Conservation (phyloP, 352 stramenopile species). For the Phytophthora multivora region DNA sequence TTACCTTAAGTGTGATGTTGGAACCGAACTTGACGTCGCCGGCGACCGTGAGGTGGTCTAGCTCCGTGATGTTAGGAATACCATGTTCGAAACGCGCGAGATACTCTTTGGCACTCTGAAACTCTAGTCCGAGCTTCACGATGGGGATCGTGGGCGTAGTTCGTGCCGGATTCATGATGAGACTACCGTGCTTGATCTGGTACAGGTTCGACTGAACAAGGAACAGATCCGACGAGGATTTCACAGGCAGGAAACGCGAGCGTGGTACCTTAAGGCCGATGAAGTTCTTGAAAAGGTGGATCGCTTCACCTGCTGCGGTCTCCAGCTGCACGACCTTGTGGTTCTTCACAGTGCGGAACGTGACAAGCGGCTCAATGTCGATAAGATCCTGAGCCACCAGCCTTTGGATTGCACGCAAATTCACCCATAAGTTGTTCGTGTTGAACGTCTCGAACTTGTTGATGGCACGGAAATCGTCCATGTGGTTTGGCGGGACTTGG, state of each 20-base stretch:
- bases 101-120: constrained; percentile 91
- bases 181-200: constrained; percentile 91
- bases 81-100: constrained; percentile 82
- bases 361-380: constrained; percentile 95
- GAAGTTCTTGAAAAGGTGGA: constrained; percentile 98
- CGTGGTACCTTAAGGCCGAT: constrained; percentile 96
- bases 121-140: constrained; percentile 93
- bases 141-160: constrained; percentile 89
- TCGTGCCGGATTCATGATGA: constrained; percentile 88
- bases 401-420: constrained; percentile 96
- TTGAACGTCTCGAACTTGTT: constrained; percentile 99
- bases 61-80: constrained; percentile 93
- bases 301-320: constrained; percentile 97
- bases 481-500: constrained; percentile 95
- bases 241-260: constrained; percentile 98
- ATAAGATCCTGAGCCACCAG: constrained; percentile 97
- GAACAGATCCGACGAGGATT: constrained; percentile 99
- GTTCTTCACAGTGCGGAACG: constrained; percentile 96
- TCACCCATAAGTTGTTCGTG: constrained; percentile 99
- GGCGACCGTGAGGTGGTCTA: constrained; percentile 93
- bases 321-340: constrained; percentile 96
- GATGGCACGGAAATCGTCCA: constrained; percentile 94
- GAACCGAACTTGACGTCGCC: constrained; percentile 94
- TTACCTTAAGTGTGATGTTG: constrained; percentile 92
- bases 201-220: constrained; percentile 94